phyloP scores from a whole-genome alignment of 495 filamentous ascomycete species.

The Aspergillus bertholletiae region DNA sequence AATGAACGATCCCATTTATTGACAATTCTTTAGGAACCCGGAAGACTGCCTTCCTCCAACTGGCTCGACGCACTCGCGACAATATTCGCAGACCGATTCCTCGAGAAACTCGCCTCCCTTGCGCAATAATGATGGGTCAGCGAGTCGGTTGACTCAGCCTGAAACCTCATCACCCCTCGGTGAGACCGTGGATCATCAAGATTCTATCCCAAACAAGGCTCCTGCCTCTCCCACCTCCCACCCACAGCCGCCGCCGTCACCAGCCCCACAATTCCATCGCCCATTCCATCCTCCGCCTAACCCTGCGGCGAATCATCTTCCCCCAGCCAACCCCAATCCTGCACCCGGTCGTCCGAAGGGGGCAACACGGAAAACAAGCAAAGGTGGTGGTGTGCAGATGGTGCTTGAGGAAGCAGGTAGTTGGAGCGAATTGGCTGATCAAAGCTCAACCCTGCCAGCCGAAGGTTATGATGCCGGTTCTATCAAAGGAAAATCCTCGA shows the following conservation, averaged over 20 bases:
- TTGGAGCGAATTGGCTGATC: conserved; percentile 85
- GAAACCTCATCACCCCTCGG: conserved; percentile 25
- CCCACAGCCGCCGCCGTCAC: conserved; percentile 28
- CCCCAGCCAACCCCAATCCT: neutral
- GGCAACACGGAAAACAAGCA: conserved; percentile 58
- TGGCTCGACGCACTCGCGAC: conserved; percentile 32
- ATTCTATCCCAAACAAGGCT: conserved; percentile 13
- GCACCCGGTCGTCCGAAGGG: conserved; percentile 21
- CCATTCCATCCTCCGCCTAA: conserved; percentile 25
- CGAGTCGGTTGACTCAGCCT: conserved; percentile 19
- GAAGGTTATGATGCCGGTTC: conserved; percentile 51
- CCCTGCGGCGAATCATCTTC: neutral
- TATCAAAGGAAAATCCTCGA: conserved; percentile 47
- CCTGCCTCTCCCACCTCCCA: conserved; percentile 17
- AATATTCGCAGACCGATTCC: conserved; percentile 38
- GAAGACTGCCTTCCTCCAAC: conserved; percentile 37
- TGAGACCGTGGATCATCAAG: conserved; percentile 30
- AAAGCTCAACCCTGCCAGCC: conserved; percentile 71
- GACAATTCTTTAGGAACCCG: conserved; percentile 29
- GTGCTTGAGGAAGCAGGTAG: conserved; percentile 83
- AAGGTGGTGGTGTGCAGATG: conserved; percentile 84
- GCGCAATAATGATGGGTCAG: conserved; percentile 23
- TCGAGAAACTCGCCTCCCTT: conserved; percentile 26
- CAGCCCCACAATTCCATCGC: conserved; percentile 35
- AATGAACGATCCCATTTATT: conserved; percentile 4